These are phyloP conservation scores for Dipodascus albidus DNA, from an alignment of 805 yeast species.

Conservation along the genomic window DNA sequence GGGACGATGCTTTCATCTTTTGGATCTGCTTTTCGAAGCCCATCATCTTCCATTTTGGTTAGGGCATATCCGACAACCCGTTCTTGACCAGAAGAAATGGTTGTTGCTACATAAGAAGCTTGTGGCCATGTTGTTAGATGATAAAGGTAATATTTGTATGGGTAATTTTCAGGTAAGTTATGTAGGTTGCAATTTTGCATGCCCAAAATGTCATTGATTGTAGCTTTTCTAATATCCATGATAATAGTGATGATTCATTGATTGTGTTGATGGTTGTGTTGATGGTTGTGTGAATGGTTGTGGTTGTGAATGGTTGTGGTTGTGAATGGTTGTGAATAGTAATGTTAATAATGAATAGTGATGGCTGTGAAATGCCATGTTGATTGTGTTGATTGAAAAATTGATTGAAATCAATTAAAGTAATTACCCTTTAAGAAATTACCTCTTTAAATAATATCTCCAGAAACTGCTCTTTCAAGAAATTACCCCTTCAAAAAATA, in stretches of 20 bases:
- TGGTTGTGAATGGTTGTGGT: neutral
- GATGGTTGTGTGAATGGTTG: neutral
- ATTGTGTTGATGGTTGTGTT: neutral
- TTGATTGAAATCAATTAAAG: too few species aligned
- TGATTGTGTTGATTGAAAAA: too few species aligned
- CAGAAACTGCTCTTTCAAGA: too few species aligned
- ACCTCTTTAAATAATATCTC: too few species aligned
- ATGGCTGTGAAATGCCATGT: neutral
- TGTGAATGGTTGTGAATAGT: neutral
- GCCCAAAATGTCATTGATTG: conserved; percentile 75
- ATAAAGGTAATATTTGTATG: conserved; percentile 84
- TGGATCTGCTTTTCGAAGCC: conserved; percentile 9
- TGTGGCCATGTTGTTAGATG: conserved; percentile 96
- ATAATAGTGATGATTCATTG: conserved; percentile 6
- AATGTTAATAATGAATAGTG: neutral
- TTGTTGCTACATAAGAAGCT: conserved; percentile 79
- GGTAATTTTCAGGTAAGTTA: conserved; percentile 90
- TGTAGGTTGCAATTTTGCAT: conserved; percentile 93
- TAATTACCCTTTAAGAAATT: too few species aligned
- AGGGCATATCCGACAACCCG: conserved; percentile 91
- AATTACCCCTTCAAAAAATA: too few species aligned
- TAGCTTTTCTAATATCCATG: conserved; percentile 80
- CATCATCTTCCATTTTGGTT: conserved; percentile 92
- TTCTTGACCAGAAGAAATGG: conserved; percentile 64
- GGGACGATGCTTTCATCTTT: conserved; percentile 14